A percentile compares a stretch with the other conserved stretches of the same genome.
Evolutionary conservation across 371 early-diverging fungal genomes (phyloP).

Genomic region (Umbelopsis sp.): DNA sequence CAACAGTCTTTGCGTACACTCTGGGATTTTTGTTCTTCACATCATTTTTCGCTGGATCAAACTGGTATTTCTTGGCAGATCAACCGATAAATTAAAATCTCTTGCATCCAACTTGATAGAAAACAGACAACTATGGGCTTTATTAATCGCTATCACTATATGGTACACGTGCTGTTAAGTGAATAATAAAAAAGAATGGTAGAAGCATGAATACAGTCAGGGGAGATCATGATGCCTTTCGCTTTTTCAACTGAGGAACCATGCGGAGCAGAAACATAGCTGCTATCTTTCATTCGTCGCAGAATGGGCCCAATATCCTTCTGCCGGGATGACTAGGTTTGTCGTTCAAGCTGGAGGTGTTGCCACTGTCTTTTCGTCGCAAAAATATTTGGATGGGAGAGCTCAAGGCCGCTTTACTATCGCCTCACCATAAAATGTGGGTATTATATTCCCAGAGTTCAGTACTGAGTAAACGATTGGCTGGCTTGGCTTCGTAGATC

Average conservation of each 20-base stretch:
- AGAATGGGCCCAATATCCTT: too few relatives aligned
- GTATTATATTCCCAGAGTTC: conserved; percentile 1
- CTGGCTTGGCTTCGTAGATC: conserved; percentile 55
- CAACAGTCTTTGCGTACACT: too few relatives aligned
- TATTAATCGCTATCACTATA: not conserved
- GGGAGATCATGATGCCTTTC: not conserved
- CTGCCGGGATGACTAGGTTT: too few relatives aligned
- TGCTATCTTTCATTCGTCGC: too few relatives aligned
- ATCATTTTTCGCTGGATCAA: too few relatives aligned
- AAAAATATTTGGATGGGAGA: too few relatives aligned
- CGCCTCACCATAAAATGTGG: not conserved
- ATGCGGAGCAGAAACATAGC: not conserved
- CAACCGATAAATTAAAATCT: too few relatives aligned
- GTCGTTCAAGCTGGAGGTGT: too few relatives aligned
- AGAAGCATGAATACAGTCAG: conserved; percentile 1
- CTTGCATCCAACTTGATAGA: too few relatives aligned
- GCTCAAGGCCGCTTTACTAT: not conserved
- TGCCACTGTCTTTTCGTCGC: too few relatives aligned
- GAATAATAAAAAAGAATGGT: not conserved
- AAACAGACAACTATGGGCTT: not conserved
- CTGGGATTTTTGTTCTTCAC: too few relatives aligned
- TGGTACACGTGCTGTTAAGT: not conserved
- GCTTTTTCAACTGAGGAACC: not conserved
- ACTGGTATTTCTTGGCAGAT: too few relatives aligned
- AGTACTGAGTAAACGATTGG: conserved; percentile 52